These are phyloP conservation scores for Davidsoniella virescens DNA, from an alignment of 2,329 filamentous ascomycete genomes.

Conservation along the genomic window DNA sequence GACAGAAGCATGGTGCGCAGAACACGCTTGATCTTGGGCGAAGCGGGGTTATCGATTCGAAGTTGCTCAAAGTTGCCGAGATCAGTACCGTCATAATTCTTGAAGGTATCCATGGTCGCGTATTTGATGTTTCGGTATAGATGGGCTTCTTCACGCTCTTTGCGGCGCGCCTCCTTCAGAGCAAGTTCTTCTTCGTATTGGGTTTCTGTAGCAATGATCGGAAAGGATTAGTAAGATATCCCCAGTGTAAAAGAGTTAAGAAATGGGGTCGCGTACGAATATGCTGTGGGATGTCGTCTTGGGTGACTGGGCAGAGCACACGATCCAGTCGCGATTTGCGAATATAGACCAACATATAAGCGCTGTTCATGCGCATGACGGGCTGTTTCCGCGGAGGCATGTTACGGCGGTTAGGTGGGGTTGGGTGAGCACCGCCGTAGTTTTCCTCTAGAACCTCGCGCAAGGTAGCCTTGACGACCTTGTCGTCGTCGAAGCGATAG, in stretches of 20 bases:
- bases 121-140: constrained; percentile 76
- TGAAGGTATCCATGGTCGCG: constrained; percentile 68
- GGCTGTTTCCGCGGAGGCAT: constrained; percentile 37
- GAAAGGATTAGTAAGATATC: constrained; percentile 6
- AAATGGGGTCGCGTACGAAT: constrained; percentile 6
- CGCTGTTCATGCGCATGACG: constrained; percentile 57
- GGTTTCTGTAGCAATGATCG: constrained; percentile 32
- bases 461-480: constrained; percentile 84
- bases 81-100: constrained; percentile 68
- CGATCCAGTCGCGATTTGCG: constrained; percentile 72
- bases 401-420: constrained; percentile 29
- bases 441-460: constrained; percentile 92
- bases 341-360: constrained; percentile 98
- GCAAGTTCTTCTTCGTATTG: constrained; percentile 71
- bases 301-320: constrained; percentile 60
- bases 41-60: constrained; percentile 31
- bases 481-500: constrained; percentile 94
- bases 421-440: constrained; percentile 72
- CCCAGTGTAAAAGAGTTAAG: background rate
- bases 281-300: constrained; percentile 53
- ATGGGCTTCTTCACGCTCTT: constrained; percentile 87
- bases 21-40: constrained; percentile 56
- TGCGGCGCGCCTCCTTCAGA: constrained; percentile 57
- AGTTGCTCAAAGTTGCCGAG: constrained; percentile 44
- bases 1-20: constrained; percentile 59